Conservation (phyloP, 768 basidiomycete species). For the Sarcodon aspratus region DNA sequence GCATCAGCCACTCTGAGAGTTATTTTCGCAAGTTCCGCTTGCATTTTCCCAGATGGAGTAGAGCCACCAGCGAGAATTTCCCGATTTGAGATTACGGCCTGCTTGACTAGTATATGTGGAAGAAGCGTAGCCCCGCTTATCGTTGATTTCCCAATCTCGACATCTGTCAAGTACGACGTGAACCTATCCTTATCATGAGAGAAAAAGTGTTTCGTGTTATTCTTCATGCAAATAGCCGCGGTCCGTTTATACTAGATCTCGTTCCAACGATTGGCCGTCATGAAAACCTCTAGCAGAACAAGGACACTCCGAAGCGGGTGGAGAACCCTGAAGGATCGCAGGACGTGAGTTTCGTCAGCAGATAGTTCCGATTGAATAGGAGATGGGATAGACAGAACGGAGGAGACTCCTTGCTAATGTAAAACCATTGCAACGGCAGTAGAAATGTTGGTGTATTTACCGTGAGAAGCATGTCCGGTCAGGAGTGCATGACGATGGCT, state of each 20-base stretch:
- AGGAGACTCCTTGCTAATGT: constrained; percentile 21
- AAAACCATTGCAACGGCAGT: constrained; percentile 52
- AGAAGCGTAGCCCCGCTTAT: constrained; percentile 61
- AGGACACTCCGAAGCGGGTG: constrained; percentile 38
- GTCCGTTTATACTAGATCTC: constrained; percentile 50
- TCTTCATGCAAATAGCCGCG: constrained; percentile 49
- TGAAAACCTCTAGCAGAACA: constrained; percentile 44
- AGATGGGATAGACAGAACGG: constrained; percentile 7
- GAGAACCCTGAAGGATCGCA: constrained; percentile 49
- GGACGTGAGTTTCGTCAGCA: constrained; percentile 24
- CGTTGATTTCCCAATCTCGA: constrained; percentile 39
- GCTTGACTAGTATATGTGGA: constrained; percentile 46
- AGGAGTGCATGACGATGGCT: constrained; percentile 18
- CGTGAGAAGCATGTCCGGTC: constrained; percentile 44
- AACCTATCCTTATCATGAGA: constrained; percentile 50
- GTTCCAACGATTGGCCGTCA: constrained; percentile 48
- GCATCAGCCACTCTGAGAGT: constrained; percentile 39
- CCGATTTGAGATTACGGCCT: constrained; percentile 16
- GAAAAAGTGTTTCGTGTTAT: constrained; percentile 42
- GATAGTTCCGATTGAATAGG: constrained; percentile 18
- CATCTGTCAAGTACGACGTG: constrained; percentile 40
- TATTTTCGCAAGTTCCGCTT: constrained; percentile 15
- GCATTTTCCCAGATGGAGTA: not conserved
- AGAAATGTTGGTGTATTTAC: constrained; percentile 50
- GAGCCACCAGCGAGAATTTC: not conserved